phyloP scores from a whole-genome alignment of 345 rosid genomes.

The Eucalyptus sideroxylon region DNA sequence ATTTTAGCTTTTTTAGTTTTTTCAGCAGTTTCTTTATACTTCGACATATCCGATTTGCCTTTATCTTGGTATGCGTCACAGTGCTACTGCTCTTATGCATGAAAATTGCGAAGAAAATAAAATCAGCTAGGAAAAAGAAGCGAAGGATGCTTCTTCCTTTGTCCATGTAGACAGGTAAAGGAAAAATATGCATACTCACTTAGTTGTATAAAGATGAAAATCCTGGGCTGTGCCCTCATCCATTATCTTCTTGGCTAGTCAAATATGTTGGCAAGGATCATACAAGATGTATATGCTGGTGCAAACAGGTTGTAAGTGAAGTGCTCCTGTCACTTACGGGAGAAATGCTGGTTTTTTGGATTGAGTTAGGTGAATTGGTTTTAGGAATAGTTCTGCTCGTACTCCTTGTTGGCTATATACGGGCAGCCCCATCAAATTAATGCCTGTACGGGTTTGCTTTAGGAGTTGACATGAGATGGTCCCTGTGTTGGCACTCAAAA shows the following conservation, averaged over 20 bases:
- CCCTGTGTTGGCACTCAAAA: neutral
- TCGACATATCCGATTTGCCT: slow-evolving; percentile 59
- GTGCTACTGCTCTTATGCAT: slow-evolving; percentile 69
- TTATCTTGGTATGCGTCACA: slow-evolving; percentile 56
- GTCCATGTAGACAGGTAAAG: slow-evolving; percentile 44
- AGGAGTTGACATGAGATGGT: neutral
- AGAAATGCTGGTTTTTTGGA: neutral
- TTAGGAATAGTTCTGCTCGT: neutral
- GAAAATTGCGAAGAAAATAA: slow-evolving; percentile 79
- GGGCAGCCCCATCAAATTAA: neutral
- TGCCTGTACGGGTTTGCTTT: neutral
- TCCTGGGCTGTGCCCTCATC: neutral
- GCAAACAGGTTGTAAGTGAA: neutral
- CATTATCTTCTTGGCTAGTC: neutral
- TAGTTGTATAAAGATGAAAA: neutral
- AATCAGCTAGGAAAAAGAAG: slow-evolving; percentile 74
- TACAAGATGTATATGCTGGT: neutral
- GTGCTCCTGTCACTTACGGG: neutral
- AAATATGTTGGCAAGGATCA: neutral
- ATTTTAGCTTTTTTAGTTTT: slow-evolving; percentile 84
- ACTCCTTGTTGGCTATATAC: neutral
- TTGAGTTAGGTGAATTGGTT: neutral
- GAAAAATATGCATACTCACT: neutral
- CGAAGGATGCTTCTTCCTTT: slow-evolving; percentile 98
- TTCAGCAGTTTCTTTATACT: slow-evolving; percentile 85